A percentile compares a stretch with the other conserved stretches of the same genome.
Conservation (phyloP, 2,329 filamentous ascomycete genomes). For the Chrysosporium queenslandicum region DNA sequence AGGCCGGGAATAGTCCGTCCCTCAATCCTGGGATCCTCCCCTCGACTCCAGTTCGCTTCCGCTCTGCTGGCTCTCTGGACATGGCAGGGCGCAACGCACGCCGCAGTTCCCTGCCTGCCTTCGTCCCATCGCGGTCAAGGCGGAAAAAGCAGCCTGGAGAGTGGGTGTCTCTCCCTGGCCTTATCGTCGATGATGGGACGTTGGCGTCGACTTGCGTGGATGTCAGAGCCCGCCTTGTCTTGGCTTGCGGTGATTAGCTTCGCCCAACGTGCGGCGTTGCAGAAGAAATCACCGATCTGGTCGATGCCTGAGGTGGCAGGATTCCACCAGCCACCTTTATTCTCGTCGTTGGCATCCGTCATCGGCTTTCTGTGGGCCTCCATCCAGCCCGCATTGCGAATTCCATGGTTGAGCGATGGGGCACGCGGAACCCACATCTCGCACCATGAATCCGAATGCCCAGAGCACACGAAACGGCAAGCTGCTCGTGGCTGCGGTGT, state of each 20-base stretch:
- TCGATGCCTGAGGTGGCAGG: too few species aligned
- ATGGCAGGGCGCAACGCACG: too few species aligned
- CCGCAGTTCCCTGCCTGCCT: too few species aligned
- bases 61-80: constrained; percentile 1
- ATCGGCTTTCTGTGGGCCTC: background rate
- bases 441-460: too few species aligned
- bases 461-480: too few species aligned
- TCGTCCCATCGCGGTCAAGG: too few species aligned
- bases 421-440: too few species aligned
- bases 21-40: constrained; percentile 22
- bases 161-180: background rate
- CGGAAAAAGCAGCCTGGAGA: too few species aligned
- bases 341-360: background rate
- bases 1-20: constrained; percentile 24
- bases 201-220: background rate
- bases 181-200: background rate
- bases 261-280: background rate
- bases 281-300: background rate
- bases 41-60: constrained; percentile 11
- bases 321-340: too few species aligned
- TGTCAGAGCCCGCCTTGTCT: constrained; percentile 3
- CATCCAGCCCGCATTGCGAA: background rate
- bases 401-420: background rate
- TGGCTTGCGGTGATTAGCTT: background rate
- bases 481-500: too few species aligned